A percentile compares a stretch with the other conserved stretches of the same genome.
These are phyloP conservation scores for Fusarium buharicum DNA, from an alignment of 2,329 filamentous ascomycete species.

Conservation along the genomic window DNA sequence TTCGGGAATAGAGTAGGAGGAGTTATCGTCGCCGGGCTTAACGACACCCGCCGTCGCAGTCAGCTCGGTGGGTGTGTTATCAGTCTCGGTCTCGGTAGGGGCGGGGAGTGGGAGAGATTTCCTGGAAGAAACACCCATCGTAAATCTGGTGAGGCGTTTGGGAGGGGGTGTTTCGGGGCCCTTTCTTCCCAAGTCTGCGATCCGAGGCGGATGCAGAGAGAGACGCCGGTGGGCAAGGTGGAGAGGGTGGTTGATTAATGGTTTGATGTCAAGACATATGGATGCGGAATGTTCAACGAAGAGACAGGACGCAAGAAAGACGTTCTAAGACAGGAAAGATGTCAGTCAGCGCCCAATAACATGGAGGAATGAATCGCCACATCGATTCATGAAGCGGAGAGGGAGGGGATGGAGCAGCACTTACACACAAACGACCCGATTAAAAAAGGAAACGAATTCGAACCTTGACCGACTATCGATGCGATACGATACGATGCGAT, in stretches of 20 bases:
- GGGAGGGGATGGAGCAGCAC: slow-evolving; percentile 14
- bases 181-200: slow-evolving; percentile 39
- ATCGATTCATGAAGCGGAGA: slow-evolving; percentile 30
- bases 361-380: slow-evolving; percentile 48
- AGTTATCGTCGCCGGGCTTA: slow-evolving; percentile 73
- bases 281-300: slow-evolving; percentile 38
- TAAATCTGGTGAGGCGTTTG: slow-evolving; percentile 47
- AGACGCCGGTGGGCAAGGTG: slow-evolving; percentile 33
- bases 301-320: slow-evolving; percentile 35
- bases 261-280: slow-evolving; percentile 47
- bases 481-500: background rate
- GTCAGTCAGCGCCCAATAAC: slow-evolving; percentile 45
- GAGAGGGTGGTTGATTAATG: slow-evolving; percentile 35
- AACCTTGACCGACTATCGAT: slow-evolving; percentile 18
- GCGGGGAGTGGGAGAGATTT: slow-evolving; percentile 76
- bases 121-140: slow-evolving; percentile 66
- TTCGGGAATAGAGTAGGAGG: slow-evolving; percentile 82
- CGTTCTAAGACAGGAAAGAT: slow-evolving; percentile 26
- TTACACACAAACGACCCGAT: slow-evolving; percentile 40
- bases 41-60: slow-evolving; percentile 68
- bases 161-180: slow-evolving; percentile 32
- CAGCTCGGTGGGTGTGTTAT: slow-evolving; percentile 70
- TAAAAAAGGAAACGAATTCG: slow-evolving; percentile 15
- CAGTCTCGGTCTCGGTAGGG: slow-evolving; percentile 78
- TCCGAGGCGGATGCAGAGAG: slow-evolving; percentile 33